Evolutionary conservation across 495 filamentous ascomycete species (phyloP), one percentile per base, ranked within the genome.

Genomic region (Physcia stellaris): DNA sequence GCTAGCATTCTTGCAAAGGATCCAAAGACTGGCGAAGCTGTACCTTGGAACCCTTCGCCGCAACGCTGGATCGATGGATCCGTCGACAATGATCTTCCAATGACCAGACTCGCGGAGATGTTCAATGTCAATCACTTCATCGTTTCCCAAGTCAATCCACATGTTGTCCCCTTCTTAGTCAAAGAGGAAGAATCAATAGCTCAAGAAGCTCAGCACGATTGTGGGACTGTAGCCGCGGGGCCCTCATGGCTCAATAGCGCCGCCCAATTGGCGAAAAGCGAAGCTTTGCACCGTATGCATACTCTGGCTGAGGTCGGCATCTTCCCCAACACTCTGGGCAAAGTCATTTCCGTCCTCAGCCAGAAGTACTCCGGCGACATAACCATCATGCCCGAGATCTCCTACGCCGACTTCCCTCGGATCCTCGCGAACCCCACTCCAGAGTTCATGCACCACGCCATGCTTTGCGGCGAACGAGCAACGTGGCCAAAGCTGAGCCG

Each of bases 91-190:
- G 88, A 96, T 58, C 67, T 96, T 2, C 88, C 88, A 16, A 94
- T 94, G 82, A 86, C 77, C 31, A 69, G 83, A 7, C 64, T 96
- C 9, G 79, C 86, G 0, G 87, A 94, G 48, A 88, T 94, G 82
- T 94, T 94, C 60, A 94, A 94, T 51, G 86, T 94, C 59, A 96
- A 94, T 52, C 86, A 94, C 52, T 94, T 94, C 53, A 94, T 96
- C 51, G 88, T 94, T 22, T 94, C 86, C 0, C 88, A 96, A 52
- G 85, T 92, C 32, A 95, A 94, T 50, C 88, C 88, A 1, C 88
- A 95, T 48, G 81, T 95, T 21, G 77, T 92, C 0, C 86, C 87
- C 5, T 94, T 96, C 45, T 64, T 94, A 13, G 59, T 70, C 17
- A 81, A 78, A 47, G 79, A 87, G 41, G 77, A 83, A 39, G 68